A percentile compares a stretch with the other conserved stretches of the same genome.
Conservation (phyloP, 257 asterid species). For the Nicotiana undulata region DNA sequence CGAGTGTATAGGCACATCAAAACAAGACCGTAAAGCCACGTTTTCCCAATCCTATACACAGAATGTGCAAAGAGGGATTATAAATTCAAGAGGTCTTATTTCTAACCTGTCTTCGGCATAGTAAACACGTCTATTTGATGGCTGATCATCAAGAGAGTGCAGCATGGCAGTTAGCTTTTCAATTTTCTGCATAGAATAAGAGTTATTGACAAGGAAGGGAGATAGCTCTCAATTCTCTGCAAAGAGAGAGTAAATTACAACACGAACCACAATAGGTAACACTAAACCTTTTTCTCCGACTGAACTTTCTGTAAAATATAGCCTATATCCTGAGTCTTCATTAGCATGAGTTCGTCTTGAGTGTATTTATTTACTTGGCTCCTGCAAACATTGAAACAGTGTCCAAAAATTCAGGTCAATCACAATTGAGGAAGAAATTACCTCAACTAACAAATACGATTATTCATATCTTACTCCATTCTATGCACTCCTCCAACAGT, state of each 20-base stretch:
- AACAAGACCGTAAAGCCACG: not conserved
- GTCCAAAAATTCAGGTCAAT: conserved; percentile 13
- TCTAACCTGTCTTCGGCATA: conserved; percentile 81
- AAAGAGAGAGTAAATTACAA: not conserved
- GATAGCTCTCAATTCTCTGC: not conserved
- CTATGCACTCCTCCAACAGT: conserved; percentile 67
- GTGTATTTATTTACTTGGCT: conserved; percentile 67
- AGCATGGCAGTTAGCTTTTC: conserved; percentile 48
- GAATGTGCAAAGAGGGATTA: not conserved
- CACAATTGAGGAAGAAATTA: not conserved
- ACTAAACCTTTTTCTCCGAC: conserved; percentile 71
- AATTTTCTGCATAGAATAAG: conserved; percentile 55
- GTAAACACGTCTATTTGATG: conserved; percentile 48
- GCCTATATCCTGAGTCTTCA: conserved; percentile 91
- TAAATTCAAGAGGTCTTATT: not conserved
- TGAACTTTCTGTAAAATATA: conserved; percentile 77
- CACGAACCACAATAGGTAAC: not conserved
- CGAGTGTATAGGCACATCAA: not conserved
- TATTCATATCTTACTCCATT: conserved; percentile 40
- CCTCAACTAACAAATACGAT: not conserved
- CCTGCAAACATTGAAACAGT: conserved; percentile 31
- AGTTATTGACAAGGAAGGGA: not conserved
- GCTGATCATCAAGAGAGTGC: conserved; percentile 49
- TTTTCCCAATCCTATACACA: not conserved
- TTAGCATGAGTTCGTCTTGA: conserved; percentile 70